These are phyloP conservation scores for Sparassis latifolia DNA, from an alignment of 1,284 basidiomycete species.

Conservation along the genomic window DNA sequence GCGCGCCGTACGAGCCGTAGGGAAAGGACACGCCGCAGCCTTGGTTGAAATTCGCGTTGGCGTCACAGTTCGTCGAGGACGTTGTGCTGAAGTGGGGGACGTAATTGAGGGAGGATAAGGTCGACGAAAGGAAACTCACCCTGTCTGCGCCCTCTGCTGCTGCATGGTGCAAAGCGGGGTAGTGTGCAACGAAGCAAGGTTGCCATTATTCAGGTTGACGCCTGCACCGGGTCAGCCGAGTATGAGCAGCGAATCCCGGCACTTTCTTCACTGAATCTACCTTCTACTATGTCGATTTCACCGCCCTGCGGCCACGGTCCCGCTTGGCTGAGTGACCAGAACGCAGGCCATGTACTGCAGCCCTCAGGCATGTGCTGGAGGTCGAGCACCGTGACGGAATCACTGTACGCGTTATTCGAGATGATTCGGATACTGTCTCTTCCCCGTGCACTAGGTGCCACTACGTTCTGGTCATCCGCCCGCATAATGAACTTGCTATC, in stretches of 20 bases:
- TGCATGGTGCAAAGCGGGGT: slow-evolving; percentile 39
- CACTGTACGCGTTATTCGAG: slow-evolving; percentile 35
- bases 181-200: slow-evolving; percentile 52
- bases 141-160: slow-evolving; percentile 30
- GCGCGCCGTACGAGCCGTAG: slow-evolving; percentile 39
- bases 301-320: slow-evolving; percentile 52
- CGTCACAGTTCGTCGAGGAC: slow-evolving; percentile 42
- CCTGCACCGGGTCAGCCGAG: slow-evolving; percentile 19
- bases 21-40: slow-evolving; percentile 54
- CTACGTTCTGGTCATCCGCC: slow-evolving; percentile 34
- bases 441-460: slow-evolving; percentile 32
- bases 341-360: slow-evolving; percentile 59
- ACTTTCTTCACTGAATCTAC: slow-evolving; percentile 15
- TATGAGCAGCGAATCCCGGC: background rate
- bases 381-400: slow-evolving; percentile 43
- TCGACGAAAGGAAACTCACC: slow-evolving; percentile 28
- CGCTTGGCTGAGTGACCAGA: slow-evolving; percentile 49
- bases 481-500: slow-evolving; percentile 44
- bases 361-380: slow-evolving; percentile 50
- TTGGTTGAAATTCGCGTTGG: slow-evolving; percentile 44
- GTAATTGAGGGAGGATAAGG: slow-evolving; percentile 4
- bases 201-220: slow-evolving; percentile 36
- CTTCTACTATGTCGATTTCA: slow-evolving; percentile 47
- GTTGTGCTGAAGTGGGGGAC: slow-evolving; percentile 20
- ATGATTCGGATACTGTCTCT: slow-evolving; percentile 45